A percentile compares a stretch with the other conserved stretches of the same genome.
Evolutionary conservation across 1,284 basidiomycete species (phyloP).

Genomic region (Mycosarcoma mackinlayi): DNA sequence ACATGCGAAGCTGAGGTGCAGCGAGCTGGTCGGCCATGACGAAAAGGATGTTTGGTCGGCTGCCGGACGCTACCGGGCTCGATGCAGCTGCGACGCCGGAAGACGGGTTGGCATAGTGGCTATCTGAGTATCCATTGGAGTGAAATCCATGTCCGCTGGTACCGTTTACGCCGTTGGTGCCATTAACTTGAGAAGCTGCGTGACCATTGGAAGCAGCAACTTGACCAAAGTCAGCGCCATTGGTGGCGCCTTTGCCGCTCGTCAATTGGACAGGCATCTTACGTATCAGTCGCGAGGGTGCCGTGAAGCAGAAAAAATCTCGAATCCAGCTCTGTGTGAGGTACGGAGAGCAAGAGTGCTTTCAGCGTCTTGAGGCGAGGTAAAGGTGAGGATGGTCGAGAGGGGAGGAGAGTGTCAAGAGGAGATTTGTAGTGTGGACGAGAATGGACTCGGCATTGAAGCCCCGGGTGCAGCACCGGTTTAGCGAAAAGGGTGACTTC

Average conservation of each 20-base stretch:
- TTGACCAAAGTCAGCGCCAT: conserved; percentile 13
- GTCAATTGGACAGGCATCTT: conserved; percentile 24
- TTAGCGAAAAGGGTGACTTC: too few relatives aligned
- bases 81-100: background rate
- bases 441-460: too few relatives aligned
- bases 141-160: background rate
- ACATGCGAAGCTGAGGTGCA: conserved; percentile 42
- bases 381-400: background rate
- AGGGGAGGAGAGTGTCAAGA: too few relatives aligned
- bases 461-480: too few relatives aligned
- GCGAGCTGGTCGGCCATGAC: conserved; percentile 44
- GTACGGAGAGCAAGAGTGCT: too few relatives aligned
- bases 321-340: background rate
- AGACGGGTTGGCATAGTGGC: background rate
- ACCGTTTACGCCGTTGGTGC: background rate
- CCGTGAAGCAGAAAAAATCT: background rate
- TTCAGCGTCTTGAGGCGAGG: too few relatives aligned
- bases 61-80: background rate
- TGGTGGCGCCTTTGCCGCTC: conserved; percentile 4
- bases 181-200: background rate
- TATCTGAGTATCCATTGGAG: conserved; percentile 2
- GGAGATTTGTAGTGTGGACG: too few relatives aligned
- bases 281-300: background rate
- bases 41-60: conserved; percentile 36
- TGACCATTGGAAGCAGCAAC: conserved; percentile 2